Conservation (phyloP, 2,329 filamentous ascomycete species). For the Diaporthe ampelina region DNA sequence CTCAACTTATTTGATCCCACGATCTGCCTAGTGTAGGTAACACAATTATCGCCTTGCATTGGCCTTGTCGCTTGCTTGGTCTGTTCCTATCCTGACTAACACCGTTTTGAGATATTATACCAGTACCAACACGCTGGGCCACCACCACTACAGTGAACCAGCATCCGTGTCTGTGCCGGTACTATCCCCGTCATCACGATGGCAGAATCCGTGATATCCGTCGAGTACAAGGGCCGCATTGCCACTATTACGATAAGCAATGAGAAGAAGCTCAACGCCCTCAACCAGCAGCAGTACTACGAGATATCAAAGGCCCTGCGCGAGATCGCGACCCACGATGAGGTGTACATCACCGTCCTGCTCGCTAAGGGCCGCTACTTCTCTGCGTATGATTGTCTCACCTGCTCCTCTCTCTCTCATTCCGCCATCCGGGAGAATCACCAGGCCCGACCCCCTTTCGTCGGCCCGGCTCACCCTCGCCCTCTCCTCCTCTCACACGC, state of each 20-base stretch:
- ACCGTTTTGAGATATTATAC: constrained; percentile 11
- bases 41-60: constrained; percentile 22
- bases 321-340: constrained; percentile 82
- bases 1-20: constrained; percentile 22
- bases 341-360: constrained; percentile 87
- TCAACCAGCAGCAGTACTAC: constrained; percentile 81
- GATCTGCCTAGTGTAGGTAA: constrained; percentile 26
- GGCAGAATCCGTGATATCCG: constrained; percentile 63
- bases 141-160: too few relatives aligned
- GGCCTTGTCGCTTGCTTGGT: background rate
- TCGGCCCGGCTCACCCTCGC: constrained; percentile 23
- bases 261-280: constrained; percentile 88
- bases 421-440: constrained; percentile 12
- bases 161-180: background rate
- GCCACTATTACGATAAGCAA: constrained; percentile 91
- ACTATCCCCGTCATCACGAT: constrained; percentile 45
- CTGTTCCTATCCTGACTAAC: background rate
- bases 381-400: constrained; percentile 78
- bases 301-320: constrained; percentile 79
- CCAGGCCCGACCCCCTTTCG: background rate
- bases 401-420: constrained; percentile 24
- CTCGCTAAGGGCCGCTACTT: constrained; percentile 88
- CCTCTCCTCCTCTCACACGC: background rate
- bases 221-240: constrained; percentile 77
- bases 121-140: constrained; percentile 6